These are phyloP conservation scores for Neospora caninum DNA, from an alignment of 169 alveolate genomes.

Conservation along the genomic window DNA sequence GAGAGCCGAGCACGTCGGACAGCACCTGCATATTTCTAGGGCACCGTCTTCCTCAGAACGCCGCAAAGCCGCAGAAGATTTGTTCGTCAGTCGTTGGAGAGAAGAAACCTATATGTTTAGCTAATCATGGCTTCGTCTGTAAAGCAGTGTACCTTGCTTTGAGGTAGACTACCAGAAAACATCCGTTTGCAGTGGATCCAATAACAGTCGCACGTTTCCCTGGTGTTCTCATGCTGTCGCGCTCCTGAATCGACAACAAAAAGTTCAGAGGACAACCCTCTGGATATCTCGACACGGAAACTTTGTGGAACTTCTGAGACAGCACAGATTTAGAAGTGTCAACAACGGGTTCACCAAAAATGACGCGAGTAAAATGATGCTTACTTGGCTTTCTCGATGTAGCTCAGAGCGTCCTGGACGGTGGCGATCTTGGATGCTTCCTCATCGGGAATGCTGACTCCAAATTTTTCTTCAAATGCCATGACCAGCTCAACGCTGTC, in stretches of 20 bases:
- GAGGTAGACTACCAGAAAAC: too few relatives aligned
- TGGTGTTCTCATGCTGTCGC: neutral
- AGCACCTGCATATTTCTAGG: too few relatives aligned
- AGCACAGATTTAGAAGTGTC: too few relatives aligned
- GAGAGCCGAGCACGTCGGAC: too few relatives aligned
- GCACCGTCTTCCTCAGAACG: too few relatives aligned
- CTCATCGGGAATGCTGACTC: slow-evolving; percentile 80
- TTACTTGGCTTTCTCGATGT: slow-evolving; percentile 72
- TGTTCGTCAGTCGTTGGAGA: neutral
- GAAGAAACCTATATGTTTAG: neutral
- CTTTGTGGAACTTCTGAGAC: too few relatives aligned
- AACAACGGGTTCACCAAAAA: neutral
- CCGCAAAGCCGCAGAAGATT: neutral
- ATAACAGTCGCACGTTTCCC: neutral
- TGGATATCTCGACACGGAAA: neutral
- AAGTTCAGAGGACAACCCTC: neutral
- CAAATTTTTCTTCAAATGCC: slow-evolving; percentile 85
- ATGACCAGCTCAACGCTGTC: slow-evolving; percentile 84
- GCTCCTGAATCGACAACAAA: neutral
- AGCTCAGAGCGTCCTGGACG: slow-evolving; percentile 77
- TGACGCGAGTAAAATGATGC: neutral
- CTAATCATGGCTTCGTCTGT: neutral
- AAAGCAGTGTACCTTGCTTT: neutral
- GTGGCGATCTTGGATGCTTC: slow-evolving; percentile 79
- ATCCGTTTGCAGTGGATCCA: neutral